A percentile compares a stretch with the other conserved stretches of the same genome.
These are phyloP conservation scores for Cyberlindnera subsufficiens DNA, from an alignment of 805 yeast genomes.

Conservation along the genomic window DNA sequence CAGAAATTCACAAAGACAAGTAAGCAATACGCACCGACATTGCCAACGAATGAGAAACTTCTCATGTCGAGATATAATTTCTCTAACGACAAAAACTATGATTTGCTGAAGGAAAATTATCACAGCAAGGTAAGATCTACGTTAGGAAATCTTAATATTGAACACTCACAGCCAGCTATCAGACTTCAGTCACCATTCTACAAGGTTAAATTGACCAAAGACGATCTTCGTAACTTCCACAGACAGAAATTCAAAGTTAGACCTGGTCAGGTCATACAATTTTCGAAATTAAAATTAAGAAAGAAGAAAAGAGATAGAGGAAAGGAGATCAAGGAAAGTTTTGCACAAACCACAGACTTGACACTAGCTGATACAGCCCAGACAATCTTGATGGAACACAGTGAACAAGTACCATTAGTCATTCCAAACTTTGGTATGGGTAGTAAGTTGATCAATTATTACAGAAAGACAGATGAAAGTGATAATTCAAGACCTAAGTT, in stretches of 20 bases:
- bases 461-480: constrained; percentile 74
- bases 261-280: constrained; percentile 71
- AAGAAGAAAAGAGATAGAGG: constrained; percentile 90
- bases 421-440: constrained; percentile 94
- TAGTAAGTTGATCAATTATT: constrained; percentile 85
- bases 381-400: constrained; percentile 76
- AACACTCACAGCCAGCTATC: constrained; percentile 84
- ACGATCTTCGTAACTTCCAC: constrained; percentile 72
- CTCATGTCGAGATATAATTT: constrained; percentile 65
- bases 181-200: constrained; percentile 88
- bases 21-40: constrained; percentile 15
- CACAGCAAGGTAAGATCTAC: constrained; percentile 91
- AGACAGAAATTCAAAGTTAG: constrained; percentile 70
- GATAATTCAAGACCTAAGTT: constrained; percentile 85
- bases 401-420: constrained; percentile 82
- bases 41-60: constrained; percentile 50
- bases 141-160: constrained; percentile 83
- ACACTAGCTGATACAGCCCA: constrained; percentile 81
- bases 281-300: constrained; percentile 68
- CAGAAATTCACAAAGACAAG: constrained; percentile 21
- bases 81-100: constrained; percentile 86
- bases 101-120: constrained; percentile 73
- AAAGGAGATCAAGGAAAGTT: constrained; percentile 68
- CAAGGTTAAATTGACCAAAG: constrained; percentile 65
- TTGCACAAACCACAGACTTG: constrained; percentile 65